phyloP scores from a whole-genome alignment of 164 flowering plant genomes.

The Nymphaea thermarum region DNA sequence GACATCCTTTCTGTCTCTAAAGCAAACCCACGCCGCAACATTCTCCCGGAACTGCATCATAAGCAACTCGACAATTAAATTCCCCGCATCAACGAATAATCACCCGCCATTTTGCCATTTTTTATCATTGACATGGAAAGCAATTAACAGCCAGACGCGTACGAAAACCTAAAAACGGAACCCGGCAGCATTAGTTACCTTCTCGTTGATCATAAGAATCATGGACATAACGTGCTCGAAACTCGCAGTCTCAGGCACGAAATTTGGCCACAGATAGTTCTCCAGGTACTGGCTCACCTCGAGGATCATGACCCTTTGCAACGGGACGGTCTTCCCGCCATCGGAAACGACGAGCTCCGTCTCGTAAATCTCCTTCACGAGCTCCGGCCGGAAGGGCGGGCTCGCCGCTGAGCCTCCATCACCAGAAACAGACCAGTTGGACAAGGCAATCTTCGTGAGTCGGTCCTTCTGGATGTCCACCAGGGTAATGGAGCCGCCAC shows the following conservation, averaged over 20 bases:
- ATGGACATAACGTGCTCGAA: constrained; percentile 98
- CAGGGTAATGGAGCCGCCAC: constrained; percentile 45
- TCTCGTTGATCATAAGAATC: constrained; percentile 94
- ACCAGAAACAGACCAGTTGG: constrained; percentile 49
- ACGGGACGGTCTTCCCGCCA: constrained; percentile 59
- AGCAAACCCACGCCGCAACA: constrained; percentile 90
- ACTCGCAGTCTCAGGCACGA: constrained; percentile 53
- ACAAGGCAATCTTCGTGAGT: constrained; percentile 66
- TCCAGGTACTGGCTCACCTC: constrained; percentile 97
- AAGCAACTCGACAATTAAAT: not conserved
- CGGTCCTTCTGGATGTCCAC: constrained; percentile 70
- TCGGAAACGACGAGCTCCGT: constrained; percentile 56
- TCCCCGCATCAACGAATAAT: not conserved
- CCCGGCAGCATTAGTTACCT: constrained; percentile 21
- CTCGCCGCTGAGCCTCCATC: constrained; percentile 14
- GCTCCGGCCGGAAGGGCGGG: constrained; percentile 35
- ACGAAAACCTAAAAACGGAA: not conserved
- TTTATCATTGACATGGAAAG: not conserved
- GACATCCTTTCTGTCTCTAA: constrained; percentile 57
- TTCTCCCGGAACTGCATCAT: constrained; percentile 84
- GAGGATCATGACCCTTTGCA: constrained; percentile 88
- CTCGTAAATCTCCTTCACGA: constrained; percentile 74
- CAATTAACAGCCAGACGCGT: constrained; percentile 5
- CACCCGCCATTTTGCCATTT: not conserved
- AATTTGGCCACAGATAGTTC: constrained; percentile 92